Conservation (phyloP, 2,329 filamentous ascomycete genomes). For the Ophiocordyceps camponoti-rufipedis region DNA sequence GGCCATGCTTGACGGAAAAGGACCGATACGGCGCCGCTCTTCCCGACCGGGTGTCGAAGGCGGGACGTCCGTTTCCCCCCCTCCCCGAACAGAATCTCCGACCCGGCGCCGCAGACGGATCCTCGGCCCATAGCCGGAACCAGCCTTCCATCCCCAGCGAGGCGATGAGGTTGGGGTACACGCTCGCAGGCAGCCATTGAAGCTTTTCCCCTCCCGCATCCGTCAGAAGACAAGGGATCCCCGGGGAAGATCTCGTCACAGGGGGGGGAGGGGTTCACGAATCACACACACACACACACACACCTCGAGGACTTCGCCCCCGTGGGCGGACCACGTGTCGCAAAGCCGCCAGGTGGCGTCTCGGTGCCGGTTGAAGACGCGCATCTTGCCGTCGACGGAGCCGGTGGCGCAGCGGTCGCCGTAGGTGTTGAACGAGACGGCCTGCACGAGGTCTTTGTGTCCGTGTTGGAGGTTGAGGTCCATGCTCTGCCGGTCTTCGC, state of each 20-base stretch:
- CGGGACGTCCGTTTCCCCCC: constrained; percentile 25
- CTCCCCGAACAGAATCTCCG: constrained; percentile 58
- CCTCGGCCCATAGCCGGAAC: constrained; percentile 86
- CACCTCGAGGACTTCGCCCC: constrained; percentile 71
- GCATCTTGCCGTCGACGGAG: constrained; percentile 81
- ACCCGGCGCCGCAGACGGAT: constrained; percentile 62
- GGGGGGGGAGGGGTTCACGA: too few species aligned
- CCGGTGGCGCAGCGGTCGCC: constrained; percentile 83
- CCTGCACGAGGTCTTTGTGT: constrained; percentile 65
- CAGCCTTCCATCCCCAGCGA: constrained; percentile 80
- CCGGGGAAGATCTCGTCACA: too few species aligned
- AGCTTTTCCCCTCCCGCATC: constrained; percentile 27
- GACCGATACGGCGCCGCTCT: constrained; percentile 48
- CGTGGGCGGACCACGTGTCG: constrained; percentile 81
- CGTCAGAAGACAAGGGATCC: too few species aligned
- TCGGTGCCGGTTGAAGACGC: constrained; percentile 73
- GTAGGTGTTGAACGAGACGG: constrained; percentile 80
- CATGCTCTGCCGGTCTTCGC: constrained; percentile 29
- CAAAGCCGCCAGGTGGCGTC: constrained; percentile 62
- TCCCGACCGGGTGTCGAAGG: constrained; percentile 37
- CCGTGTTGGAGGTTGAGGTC: constrained; percentile 51
- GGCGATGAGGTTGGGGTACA: constrained; percentile 70
- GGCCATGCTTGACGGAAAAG: constrained; percentile 68
- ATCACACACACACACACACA: too few species aligned
- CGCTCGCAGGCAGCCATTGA: constrained; percentile 82